Evolutionary conservation across 768 basidiomycete species (phyloP).

Genomic region (Pleurotus platypus): DNA sequence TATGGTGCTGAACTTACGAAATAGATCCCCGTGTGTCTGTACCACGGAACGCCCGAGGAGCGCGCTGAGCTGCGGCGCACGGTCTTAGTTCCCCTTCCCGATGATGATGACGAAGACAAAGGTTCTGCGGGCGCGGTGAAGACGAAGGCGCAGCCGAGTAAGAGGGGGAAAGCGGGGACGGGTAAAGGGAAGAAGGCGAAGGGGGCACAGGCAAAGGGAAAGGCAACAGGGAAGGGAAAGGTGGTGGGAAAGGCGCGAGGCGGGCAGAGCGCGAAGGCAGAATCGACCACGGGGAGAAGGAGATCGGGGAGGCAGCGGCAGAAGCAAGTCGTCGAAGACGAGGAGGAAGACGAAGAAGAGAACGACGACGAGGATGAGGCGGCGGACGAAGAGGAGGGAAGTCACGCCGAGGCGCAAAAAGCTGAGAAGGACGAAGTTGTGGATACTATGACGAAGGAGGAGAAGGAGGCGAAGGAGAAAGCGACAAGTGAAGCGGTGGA

Average conservation of each 20-base stretch:
- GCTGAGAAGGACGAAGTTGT: not conserved
- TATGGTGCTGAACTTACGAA: not conserved
- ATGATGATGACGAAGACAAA: slow-evolving; percentile 15
- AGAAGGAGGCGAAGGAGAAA: not conserved
- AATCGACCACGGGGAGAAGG: not conserved
- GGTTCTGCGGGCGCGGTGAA: not conserved
- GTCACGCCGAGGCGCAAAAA: not conserved
- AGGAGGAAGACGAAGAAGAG: slow-evolving; percentile 7
- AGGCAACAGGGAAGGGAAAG: slow-evolving; percentile 7
- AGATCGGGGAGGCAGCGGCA: not conserved
- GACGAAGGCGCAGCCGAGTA: not conserved
- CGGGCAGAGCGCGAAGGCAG: not conserved
- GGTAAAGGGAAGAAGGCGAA: slow-evolving; percentile 13
- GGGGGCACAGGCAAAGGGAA: slow-evolving; percentile 7
- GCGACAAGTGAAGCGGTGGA: not conserved
- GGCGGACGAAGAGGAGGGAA: slow-evolving; percentile 7
- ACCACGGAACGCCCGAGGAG: slow-evolving; percentile 82
- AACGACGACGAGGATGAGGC: slow-evolving; percentile 10
- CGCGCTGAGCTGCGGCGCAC: slow-evolving; percentile 76
- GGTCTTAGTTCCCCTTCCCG: slow-evolving; percentile 39
- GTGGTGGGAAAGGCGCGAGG: slow-evolving; percentile 1
- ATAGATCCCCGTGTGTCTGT: slow-evolving; percentile 87
- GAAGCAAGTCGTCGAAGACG: slow-evolving; percentile 8
- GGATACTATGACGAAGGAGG: slow-evolving; percentile 5
- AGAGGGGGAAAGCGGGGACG: slow-evolving; percentile 8